Percentiles rank a stretch among this genome's conserved stretches.
These are phyloP conservation scores for Amaranthus hypochondriacus DNA, from an alignment of 148 eudicot species.

Conservation along the genomic window DNA sequence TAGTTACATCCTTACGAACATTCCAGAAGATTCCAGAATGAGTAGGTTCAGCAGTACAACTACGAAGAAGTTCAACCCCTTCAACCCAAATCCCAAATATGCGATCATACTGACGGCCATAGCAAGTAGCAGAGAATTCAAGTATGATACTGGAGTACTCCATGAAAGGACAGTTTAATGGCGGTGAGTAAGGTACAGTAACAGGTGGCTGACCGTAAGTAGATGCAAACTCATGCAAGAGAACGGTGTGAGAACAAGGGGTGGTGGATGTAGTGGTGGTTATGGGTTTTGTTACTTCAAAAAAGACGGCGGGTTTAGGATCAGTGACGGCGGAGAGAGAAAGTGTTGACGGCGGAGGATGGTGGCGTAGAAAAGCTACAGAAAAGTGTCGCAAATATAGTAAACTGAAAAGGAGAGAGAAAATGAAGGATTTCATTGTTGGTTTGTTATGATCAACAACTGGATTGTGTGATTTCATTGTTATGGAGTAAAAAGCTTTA, in stretches of 20 bases:
- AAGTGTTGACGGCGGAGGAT: constrained; percentile 13
- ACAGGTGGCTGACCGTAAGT: constrained; percentile 63
- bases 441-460: too few relatives aligned
- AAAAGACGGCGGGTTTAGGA: constrained; percentile 43
- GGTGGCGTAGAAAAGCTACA: constrained; percentile 22
- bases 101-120: constrained; percentile 73
- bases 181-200: constrained; percentile 51
- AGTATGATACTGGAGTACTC: constrained; percentile 45
- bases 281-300: constrained; percentile 60
- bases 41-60: constrained; percentile 92
- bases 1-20: constrained; percentile 66
- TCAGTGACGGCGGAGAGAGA: constrained; percentile 27
- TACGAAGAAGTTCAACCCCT: constrained; percentile 80
- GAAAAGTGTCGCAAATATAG: constrained; percentile 31
- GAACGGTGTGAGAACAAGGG: constrained; percentile 57
- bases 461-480: too few relatives aligned
- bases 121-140: constrained; percentile 66
- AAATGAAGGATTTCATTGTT: too few relatives aligned
- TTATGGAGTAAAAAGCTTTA: too few relatives aligned
- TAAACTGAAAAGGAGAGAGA: constrained; percentile 1
- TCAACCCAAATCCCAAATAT: constrained; percentile 89
- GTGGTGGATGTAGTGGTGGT: constrained; percentile 41
- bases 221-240: constrained; percentile 64
- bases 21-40: constrained; percentile 69
- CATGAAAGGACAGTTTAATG: constrained; percentile 44